Evolutionary conservation across 345 rosid genomes (phyloP), one percentile per base, ranked within the genome.

Genomic region (Iberis pinnata): DNA sequence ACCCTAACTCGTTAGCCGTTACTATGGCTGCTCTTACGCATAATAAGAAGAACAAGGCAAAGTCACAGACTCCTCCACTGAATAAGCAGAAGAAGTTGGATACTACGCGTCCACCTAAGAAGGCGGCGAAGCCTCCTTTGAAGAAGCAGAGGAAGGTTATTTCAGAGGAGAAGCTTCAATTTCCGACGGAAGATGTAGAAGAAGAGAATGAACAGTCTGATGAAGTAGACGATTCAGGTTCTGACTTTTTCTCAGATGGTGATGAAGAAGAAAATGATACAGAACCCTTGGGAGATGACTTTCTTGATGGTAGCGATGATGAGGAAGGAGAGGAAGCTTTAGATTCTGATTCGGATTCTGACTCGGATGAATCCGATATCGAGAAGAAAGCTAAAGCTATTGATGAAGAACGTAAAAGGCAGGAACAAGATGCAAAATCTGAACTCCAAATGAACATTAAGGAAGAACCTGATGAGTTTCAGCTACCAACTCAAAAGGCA

Each of bases 401-500:
- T 51, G 96, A 90, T 59, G 64, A 63, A 38, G 60, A 66, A 56
- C 78, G 73, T 56, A 70, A 53, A 37, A 75, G 58, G 69, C 76
- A 78, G 59, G 70, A 74, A 64, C 53, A 65, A 69, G 92, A 80
- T 27, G 96, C 95, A 18, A 68, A 62, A 11, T 81, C 74, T 18
- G 98, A 84, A 63, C 39, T 90, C 65, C 70, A 71, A 57, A 74
- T 82, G 29, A 90, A 90, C 60, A 84, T 90, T 54, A 75, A 73
- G 53, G 88, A 80, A 18, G 83, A 79, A 48, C 74, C 94, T 53
- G 96, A 84, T 68, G 95, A 87, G 63, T 87, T 90, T 75, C 75
- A 73, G 59, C 72, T 84, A 78, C 96, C 98, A n/a, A 75, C 92
- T 20, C 31, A 79, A 69, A 76, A 84, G 89, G 98, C 87, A 9